A percentile compares a stretch with the other conserved stretches of the same genome.
phyloP scores from a whole-genome alignment of 768 basidiomycete genomes.

The Boletus rubropictus region DNA sequence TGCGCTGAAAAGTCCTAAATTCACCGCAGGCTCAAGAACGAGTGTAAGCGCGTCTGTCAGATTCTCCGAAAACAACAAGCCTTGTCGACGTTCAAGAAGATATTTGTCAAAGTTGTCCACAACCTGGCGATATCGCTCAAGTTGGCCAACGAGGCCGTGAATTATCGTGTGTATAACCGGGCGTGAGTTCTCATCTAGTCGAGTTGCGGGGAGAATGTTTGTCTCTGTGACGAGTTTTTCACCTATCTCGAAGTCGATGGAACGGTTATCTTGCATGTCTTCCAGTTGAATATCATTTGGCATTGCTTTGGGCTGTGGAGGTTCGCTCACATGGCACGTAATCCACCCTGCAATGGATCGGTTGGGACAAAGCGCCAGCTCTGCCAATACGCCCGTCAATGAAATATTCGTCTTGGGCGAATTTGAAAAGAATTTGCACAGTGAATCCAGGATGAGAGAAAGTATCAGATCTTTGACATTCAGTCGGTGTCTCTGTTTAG shows the following conservation, averaged over 20 bases:
- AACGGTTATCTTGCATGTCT: slow-evolving; percentile 72
- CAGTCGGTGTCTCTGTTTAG: slow-evolving; percentile 63
- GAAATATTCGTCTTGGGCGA: slow-evolving; percentile 84
- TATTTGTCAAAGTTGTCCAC: slow-evolving; percentile 81
- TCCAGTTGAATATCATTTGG: slow-evolving; percentile 19
- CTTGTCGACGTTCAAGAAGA: slow-evolving; percentile 79
- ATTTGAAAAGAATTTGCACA: slow-evolving; percentile 80
- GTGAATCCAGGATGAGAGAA: slow-evolving; percentile 58
- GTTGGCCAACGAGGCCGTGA: slow-evolving; percentile 71
- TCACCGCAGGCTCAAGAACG: slow-evolving; percentile 56
- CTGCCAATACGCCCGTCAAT: slow-evolving; percentile 75
- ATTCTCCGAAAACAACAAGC: slow-evolving; percentile 87
- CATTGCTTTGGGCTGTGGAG: slow-evolving; percentile 10
- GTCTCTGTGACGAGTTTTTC: slow-evolving; percentile 55
- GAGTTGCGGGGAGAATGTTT: slow-evolving; percentile 56
- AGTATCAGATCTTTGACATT: slow-evolving; percentile 75
- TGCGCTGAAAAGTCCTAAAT: slow-evolving; percentile 27
- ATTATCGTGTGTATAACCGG: slow-evolving; percentile 81
- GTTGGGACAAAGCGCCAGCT: slow-evolving; percentile 79
- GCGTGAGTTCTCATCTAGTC: slow-evolving; percentile 63
- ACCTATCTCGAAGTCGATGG: slow-evolving; percentile 71
- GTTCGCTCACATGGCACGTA: slow-evolving; percentile 54
- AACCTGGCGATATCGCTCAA: slow-evolving; percentile 70
- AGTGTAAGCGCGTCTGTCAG: slow-evolving; percentile 82
- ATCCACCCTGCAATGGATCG: slow-evolving; percentile 87